Evolutionary conservation across 371 early-diverging fungal genomes (phyloP).

Genomic region (Mucor piriformis): DNA sequence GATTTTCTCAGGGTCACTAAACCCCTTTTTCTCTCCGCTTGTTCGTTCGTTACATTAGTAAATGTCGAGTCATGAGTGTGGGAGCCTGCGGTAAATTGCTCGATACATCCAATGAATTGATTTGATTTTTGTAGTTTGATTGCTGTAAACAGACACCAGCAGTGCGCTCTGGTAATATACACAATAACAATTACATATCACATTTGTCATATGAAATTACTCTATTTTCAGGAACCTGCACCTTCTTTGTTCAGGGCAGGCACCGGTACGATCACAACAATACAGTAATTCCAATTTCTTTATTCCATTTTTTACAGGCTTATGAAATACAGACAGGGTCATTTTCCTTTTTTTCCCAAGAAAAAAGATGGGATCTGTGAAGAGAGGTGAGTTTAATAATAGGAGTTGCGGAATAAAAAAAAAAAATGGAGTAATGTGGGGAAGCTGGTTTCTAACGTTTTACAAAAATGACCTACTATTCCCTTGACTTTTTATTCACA

Average conservation of each 20-base stretch:
- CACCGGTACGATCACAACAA: too few relatives aligned
- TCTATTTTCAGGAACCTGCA: too few relatives aligned
- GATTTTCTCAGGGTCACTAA: constrained; percentile 32
- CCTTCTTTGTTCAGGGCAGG: too few relatives aligned
- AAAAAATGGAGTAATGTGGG: neutral
- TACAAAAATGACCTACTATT: too few relatives aligned
- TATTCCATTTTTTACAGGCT: neutral
- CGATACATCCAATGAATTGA: neutral
- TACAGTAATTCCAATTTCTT: neutral
- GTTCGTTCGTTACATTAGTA: constrained; percentile 13
- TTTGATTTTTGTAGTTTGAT: neutral
- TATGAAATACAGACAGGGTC: constrained; percentile 5
- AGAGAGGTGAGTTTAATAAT: neutral
- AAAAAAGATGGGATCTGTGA: neutral
- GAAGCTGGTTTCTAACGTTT: neutral
- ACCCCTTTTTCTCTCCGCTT: constrained; percentile 10
- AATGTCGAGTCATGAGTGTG: constrained; percentile 21
- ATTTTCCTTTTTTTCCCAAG: neutral
- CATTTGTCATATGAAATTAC: neutral
- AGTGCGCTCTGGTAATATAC: too few relatives aligned
- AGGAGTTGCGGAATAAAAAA: neutral
- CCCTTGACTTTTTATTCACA: neutral
- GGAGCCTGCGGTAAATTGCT: constrained; percentile 24
- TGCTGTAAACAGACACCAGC: too few relatives aligned
- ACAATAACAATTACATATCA: neutral